A percentile compares a stretch with the other conserved stretches of the same genome.
These are phyloP conservation scores for Bidens hawaiensis DNA, from an alignment of 140 eudicot species.

Conservation along the genomic window DNA sequence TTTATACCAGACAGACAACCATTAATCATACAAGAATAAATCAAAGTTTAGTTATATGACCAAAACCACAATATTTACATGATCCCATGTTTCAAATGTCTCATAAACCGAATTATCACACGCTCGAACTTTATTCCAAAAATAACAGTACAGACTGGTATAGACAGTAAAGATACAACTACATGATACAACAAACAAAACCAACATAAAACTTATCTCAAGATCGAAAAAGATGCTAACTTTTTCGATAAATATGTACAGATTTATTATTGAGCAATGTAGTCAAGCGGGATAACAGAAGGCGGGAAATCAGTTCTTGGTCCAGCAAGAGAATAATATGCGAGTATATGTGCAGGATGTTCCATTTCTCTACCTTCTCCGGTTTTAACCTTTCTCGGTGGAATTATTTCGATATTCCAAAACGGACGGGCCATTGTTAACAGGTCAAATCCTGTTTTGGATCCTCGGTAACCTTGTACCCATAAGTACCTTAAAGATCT, in stretches of 20 bases:
- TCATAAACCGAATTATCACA: not conserved
- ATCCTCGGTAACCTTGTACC: slow-evolving; percentile 6
- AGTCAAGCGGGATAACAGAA: slow-evolving; percentile 33
- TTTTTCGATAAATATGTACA: slow-evolving; percentile 1
- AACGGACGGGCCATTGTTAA: too few species aligned
- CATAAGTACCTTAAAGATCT: slow-evolving; percentile 5
- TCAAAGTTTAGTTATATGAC: too few species aligned
- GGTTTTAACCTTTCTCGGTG: slow-evolving; percentile 26
- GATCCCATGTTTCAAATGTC: too few species aligned
- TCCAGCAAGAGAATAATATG: slow-evolving; percentile 81
- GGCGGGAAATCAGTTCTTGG: slow-evolving; percentile 64
- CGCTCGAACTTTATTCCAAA: slow-evolving; percentile 6
- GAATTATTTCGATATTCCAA: too few species aligned
- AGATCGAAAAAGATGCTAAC: not conserved
- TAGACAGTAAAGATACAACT: slow-evolving; percentile 11
- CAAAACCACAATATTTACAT: too few species aligned
- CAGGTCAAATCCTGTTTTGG: slow-evolving; percentile 14
- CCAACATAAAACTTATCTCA: too few species aligned
- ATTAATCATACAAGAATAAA: too few species aligned
- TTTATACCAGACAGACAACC: too few species aligned
- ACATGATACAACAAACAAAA: slow-evolving; percentile 30
- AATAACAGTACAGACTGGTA: slow-evolving; percentile 8
- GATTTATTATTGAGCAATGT: not conserved
- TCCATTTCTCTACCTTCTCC: slow-evolving; percentile 34
- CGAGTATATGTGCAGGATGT: too few species aligned